These are phyloP conservation scores for Castanea crenata DNA, from an alignment of 306 rosid genomes.

Conservation along the genomic window DNA sequence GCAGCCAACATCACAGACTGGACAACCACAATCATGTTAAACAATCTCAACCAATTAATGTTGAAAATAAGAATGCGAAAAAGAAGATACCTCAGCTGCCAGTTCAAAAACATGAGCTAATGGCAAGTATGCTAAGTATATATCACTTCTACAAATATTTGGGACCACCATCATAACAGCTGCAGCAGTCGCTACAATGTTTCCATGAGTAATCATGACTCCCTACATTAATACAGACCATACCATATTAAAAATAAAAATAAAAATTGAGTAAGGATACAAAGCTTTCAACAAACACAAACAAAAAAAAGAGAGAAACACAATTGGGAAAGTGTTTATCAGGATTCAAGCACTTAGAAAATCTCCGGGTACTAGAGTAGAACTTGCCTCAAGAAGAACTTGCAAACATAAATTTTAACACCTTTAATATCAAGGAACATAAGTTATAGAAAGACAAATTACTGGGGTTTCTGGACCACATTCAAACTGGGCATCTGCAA, in stretches of 20 bases:
- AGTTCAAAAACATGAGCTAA: constrained; percentile 92
- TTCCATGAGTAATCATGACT: constrained; percentile 93
- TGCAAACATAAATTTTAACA: not conserved
- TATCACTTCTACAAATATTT: constrained; percentile 55
- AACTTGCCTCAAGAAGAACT: not conserved
- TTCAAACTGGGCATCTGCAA: not conserved
- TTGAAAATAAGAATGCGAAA: constrained; percentile 10
- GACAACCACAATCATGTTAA: constrained; percentile 39
- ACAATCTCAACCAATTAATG: constrained; percentile 7
- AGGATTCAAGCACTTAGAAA: not conserved
- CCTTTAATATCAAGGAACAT: not conserved
- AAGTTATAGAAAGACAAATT: not conserved
- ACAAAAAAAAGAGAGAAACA: not conserved
- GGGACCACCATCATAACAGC: constrained; percentile 80
- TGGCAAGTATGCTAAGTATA: constrained; percentile 89
- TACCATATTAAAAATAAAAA: constrained; percentile 12
- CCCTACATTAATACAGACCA: constrained; percentile 52
- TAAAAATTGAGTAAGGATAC: not conserved
- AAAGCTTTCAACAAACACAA: constrained; percentile 1
- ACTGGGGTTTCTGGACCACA: constrained; percentile 4
- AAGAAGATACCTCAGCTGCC: constrained; percentile 80
- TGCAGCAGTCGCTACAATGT: constrained; percentile 79
- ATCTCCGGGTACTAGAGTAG: not conserved
- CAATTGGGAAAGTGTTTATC: too few species aligned
- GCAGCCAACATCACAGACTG: constrained; percentile 85